Conservation (phyloP, 1,284 basidiomycete genomes). For the Malassezia psittaci region DNA sequence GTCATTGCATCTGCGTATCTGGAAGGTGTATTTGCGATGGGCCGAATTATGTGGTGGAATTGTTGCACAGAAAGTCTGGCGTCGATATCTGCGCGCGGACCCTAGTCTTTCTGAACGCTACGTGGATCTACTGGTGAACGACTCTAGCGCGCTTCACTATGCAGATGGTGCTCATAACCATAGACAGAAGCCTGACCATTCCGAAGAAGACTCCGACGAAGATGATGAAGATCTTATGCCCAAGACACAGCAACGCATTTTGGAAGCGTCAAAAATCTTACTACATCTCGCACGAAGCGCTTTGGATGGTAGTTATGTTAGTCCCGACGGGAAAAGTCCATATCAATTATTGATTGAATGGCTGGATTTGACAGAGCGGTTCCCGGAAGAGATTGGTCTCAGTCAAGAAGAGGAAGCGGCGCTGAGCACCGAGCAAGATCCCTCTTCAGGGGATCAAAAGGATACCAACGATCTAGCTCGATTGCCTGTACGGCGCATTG, state of each 20-base stretch:
- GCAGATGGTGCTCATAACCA: conserved; percentile 21
- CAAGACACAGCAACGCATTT: conserved; percentile 53
- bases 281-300: conserved; percentile 74
- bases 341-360: conserved; percentile 89
- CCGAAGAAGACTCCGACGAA: conserved; percentile 11
- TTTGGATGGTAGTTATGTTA: conserved; percentile 67
- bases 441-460: conserved; percentile 23
- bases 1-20: conserved; percentile 83
- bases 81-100: conserved; percentile 66
- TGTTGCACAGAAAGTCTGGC: conserved; percentile 75
- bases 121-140: conserved; percentile 33
- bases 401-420: conserved; percentile 57
- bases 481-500: conserved; percentile 75
- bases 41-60: conserved; percentile 73
- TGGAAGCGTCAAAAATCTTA: conserved; percentile 86
- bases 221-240: conserved; percentile 21
- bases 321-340: conserved; percentile 86
- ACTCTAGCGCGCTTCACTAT: conserved; percentile 21
- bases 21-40: conserved; percentile 91
- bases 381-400: conserved; percentile 83
- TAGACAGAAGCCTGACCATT: conserved; percentile 1
- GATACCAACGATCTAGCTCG: conserved; percentile 67
- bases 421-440: conserved; percentile 51
- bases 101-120: conserved; percentile 42
- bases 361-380: conserved; percentile 80